A percentile compares a stretch with the other conserved stretches of the same genome.
Conservation (phyloP, 106 monocot species). For the Phalaenopsis aphrodite region DNA sequence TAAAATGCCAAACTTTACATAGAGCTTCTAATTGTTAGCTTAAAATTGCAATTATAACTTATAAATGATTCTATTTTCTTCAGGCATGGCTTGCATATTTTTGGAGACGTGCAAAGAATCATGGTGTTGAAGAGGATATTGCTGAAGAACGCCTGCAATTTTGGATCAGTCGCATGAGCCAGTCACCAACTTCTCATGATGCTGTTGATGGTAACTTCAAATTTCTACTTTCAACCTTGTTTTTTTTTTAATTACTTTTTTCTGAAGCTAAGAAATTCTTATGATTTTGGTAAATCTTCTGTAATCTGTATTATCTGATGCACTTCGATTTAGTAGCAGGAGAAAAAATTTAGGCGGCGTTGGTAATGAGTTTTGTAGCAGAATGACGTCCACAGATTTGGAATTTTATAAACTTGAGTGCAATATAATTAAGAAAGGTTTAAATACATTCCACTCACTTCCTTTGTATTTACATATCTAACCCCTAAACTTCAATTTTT, state of each 20-base stretch:
- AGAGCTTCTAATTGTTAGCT: too few relatives aligned
- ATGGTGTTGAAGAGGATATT: slow-evolving; percentile 71
- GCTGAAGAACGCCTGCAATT: slow-evolving; percentile 66
- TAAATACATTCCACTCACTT: too few relatives aligned
- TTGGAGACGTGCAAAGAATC: slow-evolving; percentile 75
- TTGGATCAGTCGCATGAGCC: slow-evolving; percentile 42
- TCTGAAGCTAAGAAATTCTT: background rate
- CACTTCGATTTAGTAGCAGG: background rate
- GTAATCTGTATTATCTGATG: background rate
- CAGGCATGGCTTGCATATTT: slow-evolving; percentile 87
- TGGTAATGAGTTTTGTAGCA: background rate
- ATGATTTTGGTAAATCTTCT: background rate
- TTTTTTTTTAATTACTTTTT: background rate
- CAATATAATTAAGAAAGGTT: too few relatives aligned
- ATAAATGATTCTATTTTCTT: slow-evolving; percentile 1
- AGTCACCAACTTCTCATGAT: slow-evolving; percentile 72
- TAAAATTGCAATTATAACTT: background rate
- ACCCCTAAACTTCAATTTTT: too few relatives aligned
- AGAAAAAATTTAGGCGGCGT: background rate
- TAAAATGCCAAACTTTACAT: too few relatives aligned
- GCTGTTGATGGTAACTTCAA: slow-evolving; percentile 72
- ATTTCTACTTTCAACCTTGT: background rate
- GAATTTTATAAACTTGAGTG: too few relatives aligned
- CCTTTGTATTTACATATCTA: too few relatives aligned
- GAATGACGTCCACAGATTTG: too few relatives aligned